Conservation (phyloP, 2,329 filamentous ascomycete genomes). For the Tolypocladium pustulatum region DNA sequence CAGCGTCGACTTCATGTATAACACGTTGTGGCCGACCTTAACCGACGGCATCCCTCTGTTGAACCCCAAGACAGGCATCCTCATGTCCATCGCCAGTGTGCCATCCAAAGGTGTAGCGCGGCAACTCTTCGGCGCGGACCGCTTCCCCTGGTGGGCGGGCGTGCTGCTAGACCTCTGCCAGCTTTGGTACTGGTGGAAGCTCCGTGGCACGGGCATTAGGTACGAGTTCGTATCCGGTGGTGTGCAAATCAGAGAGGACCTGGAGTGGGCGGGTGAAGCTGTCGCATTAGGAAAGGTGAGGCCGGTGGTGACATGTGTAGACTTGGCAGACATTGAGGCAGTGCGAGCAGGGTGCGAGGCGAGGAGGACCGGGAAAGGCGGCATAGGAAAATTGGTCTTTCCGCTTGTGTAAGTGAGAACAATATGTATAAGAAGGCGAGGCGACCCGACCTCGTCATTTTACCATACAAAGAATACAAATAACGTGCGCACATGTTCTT, state of each 20-base stretch:
- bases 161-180: conserved; percentile 24
- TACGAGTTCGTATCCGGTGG: conserved; percentile 36
- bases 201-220: conserved; percentile 32
- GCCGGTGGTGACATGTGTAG: conserved; percentile 28
- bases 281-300: conserved; percentile 31
- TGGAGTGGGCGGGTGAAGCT: conserved; percentile 29
- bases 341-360: conserved; percentile 29
- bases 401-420: conserved; percentile 1
- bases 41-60: conserved; percentile 26
- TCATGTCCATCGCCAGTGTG: conserved; percentile 29
- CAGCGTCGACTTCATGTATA: conserved; percentile 39
- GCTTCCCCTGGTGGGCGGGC: conserved; percentile 26
- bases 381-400: conserved; percentile 17
- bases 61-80: conserved; percentile 24
- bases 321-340: conserved; percentile 30
- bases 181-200: conserved; percentile 28
- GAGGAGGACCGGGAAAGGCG: conserved; percentile 18
- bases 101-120: conserved; percentile 20
- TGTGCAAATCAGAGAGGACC: conserved; percentile 25
- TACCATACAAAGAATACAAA: background rate
- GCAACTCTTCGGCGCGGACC: conserved; percentile 18
- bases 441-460: background rate
- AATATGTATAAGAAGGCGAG: background rate
- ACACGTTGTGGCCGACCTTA: conserved; percentile 32
- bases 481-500: background rate